Conservation (phyloP, 257 asterid species). For the Ilex asprella region DNA sequence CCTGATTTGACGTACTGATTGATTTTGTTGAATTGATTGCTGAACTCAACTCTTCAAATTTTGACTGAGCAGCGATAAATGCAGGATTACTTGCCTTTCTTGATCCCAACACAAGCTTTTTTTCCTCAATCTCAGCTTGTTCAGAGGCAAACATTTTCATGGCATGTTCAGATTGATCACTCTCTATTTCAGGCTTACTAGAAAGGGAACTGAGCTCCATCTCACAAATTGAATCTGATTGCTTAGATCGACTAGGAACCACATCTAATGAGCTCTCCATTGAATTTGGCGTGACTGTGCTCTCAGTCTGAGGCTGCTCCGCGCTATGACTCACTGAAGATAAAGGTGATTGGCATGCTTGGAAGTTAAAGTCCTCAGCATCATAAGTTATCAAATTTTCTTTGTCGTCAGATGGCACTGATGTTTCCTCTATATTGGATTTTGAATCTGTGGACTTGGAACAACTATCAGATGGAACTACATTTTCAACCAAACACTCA, state of each 20-base stretch:
- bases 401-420: slow-evolving; percentile 25
- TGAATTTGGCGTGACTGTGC: slow-evolving; percentile 23
- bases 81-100: slow-evolving; percentile 72
- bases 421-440: slow-evolving; percentile 12
- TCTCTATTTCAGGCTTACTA: slow-evolving; percentile 24
- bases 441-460: slow-evolving; percentile 13
- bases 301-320: slow-evolving; percentile 18
- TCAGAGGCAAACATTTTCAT: slow-evolving; percentile 17
- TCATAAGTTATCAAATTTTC: slow-evolving; percentile 25
- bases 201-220: slow-evolving; percentile 26
- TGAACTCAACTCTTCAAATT: slow-evolving; percentile 67
- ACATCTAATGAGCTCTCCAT: slow-evolving; percentile 22
- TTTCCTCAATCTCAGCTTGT: slow-evolving; percentile 44
- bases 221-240: slow-evolving; percentile 21
- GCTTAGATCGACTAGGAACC: slow-evolving; percentile 25
- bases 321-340: slow-evolving; percentile 3
- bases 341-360: slow-evolving; percentile 11
- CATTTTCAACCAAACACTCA: slow-evolving; percentile 16
- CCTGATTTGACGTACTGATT: slow-evolving; percentile 30
- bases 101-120: slow-evolving; percentile 27
- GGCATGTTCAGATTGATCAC: slow-evolving; percentile 21
- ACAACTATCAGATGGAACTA: slow-evolving; percentile 14
- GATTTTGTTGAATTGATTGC: slow-evolving; percentile 34
- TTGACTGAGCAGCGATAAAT: slow-evolving; percentile 86
- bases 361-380: slow-evolving; percentile 21